Percentiles rank a stretch among this genome's conserved stretches.
Evolutionary conservation across 2,329 filamentous ascomycete species (phyloP).

Genomic region (Colletotrichum ledebouriae): DNA sequence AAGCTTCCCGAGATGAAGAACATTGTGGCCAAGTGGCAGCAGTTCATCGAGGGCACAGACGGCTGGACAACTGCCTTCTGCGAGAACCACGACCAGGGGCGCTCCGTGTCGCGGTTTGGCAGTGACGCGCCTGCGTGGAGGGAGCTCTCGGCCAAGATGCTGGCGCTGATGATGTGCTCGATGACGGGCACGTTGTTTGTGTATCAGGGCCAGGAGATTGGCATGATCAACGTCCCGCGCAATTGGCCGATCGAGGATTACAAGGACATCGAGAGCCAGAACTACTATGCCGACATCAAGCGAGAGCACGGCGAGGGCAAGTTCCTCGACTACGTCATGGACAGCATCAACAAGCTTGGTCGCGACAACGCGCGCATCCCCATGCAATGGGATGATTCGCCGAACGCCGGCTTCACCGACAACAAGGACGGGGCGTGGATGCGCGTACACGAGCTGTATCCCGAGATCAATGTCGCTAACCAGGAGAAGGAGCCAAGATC

Average conservation of each 20-base stretch:
- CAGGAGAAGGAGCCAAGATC: slow-evolving; percentile 60
- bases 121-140: slow-evolving; percentile 59
- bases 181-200: slow-evolving; percentile 67
- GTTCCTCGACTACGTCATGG: slow-evolving; percentile 60
- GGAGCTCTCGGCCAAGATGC: slow-evolving; percentile 64
- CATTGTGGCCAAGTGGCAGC: slow-evolving; percentile 64
- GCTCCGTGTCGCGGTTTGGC: slow-evolving; percentile 67
- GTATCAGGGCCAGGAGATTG: slow-evolving; percentile 71
- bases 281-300: slow-evolving; percentile 62
- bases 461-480: slow-evolving; percentile 66
- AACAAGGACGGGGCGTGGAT: slow-evolving; percentile 64
- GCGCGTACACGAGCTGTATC: slow-evolving; percentile 70
- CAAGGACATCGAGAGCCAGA: slow-evolving; percentile 63
- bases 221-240: slow-evolving; percentile 65
- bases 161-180: slow-evolving; percentile 61
- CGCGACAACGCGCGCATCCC: slow-evolving; percentile 77
- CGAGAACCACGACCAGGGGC: slow-evolving; percentile 73
- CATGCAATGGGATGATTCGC: slow-evolving; percentile 72
- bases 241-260: slow-evolving; percentile 63
- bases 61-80: slow-evolving; percentile 71
- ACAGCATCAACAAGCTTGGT: slow-evolving; percentile 69
- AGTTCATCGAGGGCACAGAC: slow-evolving; percentile 64
- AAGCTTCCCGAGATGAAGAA: slow-evolving; percentile 62
- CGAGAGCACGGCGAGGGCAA: slow-evolving; percentile 60
- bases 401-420: slow-evolving; percentile 73